Evolutionary conservation across 106 monocot genomes (phyloP), one percentile per base, ranked within the genome.

Genomic region (Dendrobium officinale): DNA sequence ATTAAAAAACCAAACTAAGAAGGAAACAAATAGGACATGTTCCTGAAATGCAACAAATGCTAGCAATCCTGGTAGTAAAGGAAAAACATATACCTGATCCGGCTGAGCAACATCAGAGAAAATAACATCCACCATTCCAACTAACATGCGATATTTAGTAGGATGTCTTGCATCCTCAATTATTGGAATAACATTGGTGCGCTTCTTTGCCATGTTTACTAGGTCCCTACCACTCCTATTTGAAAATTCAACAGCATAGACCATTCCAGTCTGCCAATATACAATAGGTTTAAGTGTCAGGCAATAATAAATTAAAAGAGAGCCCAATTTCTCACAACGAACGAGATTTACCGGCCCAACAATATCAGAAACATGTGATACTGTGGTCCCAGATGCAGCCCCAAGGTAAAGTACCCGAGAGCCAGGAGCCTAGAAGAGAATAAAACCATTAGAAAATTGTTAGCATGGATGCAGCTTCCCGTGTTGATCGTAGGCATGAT

Each of bases 51-150:
- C 5, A 19, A n/a, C 5, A 73, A 73, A 37, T 41, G 41, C 73
- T 73, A 73, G 42, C 67, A 67, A 67, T 27, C 29, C 3, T 67
- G 6, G 24, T 26, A 37, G 15, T 51, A 51, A 51, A 2, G 16
- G 51, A 44, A 74, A 74, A 66, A 2, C 41, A 55, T 41, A 75
- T 84, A 95, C 98, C 98, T 99, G 98, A 76, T 99, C 98, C 3
- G 98, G 98, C 55, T 99, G 98, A 1, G 98, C 98, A 85, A 99
- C 98, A 90, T 99, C 98, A 78, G 98, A 99, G 79, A 99, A 99
- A 58, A 99, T 90, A 77, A 95, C 91, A 91, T 99, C 98, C 31
- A 99, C 98, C 95, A 99, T 99, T 74, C 95, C 89, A 51, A 99
- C 98, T 81, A 99, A 67, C 98, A 99, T 95, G 13, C 98, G 54